These are phyloP conservation scores for Haplosporangium gracile DNA, from an alignment of 192 early-diverging fungal species.

Conservation along the genomic window DNA sequence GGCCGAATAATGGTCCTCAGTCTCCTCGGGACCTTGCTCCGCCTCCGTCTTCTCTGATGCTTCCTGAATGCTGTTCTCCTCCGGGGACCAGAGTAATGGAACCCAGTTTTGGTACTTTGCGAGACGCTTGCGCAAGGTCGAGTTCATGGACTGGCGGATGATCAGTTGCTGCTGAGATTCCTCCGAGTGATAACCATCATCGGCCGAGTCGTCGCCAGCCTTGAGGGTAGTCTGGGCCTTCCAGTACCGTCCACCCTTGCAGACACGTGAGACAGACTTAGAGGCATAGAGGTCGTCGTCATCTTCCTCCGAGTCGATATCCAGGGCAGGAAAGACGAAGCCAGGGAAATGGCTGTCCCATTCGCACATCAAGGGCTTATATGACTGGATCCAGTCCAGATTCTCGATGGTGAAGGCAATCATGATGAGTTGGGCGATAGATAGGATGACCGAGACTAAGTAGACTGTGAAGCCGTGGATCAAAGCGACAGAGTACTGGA, in stretches of 20 bases:
- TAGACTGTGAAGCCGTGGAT: conserved; percentile 40
- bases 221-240: conserved; percentile 1
- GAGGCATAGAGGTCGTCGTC: not conserved
- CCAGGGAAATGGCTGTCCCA: conserved; percentile 48
- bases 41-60: not conserved
- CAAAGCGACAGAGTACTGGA: conserved; percentile 44
- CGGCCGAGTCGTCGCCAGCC: conserved; percentile 3
- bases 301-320: conserved; percentile 23
- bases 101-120: conserved; percentile 39
- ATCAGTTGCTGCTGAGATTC: conserved; percentile 9
- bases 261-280: not conserved
- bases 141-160: conserved; percentile 37
- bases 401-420: conserved; percentile 46
- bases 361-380: conserved; percentile 46
- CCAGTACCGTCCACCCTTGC: conserved; percentile 20
- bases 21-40: not conserved
- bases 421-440: conserved; percentile 43
- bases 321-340: conserved; percentile 50
- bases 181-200: conserved; percentile 23
- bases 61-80: conserved; percentile 14
- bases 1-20: not conserved
- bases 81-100: conserved; percentile 30
- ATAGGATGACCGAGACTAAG: conserved; percentile 38
- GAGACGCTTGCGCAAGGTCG: conserved; percentile 26
- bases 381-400: conserved; percentile 46